phyloP scores from a whole-genome alignment of 2,329 filamentous ascomycete species.

The Fusarium sp. region DNA sequence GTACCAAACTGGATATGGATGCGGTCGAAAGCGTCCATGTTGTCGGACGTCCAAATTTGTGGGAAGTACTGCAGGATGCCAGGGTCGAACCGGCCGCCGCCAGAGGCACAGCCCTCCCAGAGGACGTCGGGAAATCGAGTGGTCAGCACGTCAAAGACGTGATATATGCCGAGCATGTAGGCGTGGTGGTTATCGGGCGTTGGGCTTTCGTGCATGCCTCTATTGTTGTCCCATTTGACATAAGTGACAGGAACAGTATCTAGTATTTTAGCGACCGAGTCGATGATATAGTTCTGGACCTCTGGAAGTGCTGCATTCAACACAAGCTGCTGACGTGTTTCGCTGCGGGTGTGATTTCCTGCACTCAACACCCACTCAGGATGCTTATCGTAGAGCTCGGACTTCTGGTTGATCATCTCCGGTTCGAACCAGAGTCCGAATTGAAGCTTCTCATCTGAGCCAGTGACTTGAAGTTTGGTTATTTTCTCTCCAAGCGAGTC shows the following conservation, averaged over 20 bases:
- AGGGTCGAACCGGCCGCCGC: conserved; percentile 74
- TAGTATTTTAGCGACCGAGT: conserved; percentile 66
- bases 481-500: conserved; percentile 64
- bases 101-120: conserved; percentile 76
- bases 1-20: conserved; percentile 75
- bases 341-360: conserved; percentile 67
- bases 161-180: conserved; percentile 75
- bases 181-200: conserved; percentile 66
- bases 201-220: conserved; percentile 72
- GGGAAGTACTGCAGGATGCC: conserved; percentile 75
- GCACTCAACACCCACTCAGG: conserved; percentile 74
- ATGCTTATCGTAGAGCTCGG: conserved; percentile 70
- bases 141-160: conserved; percentile 71
- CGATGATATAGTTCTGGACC: conserved; percentile 74
- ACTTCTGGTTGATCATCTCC: conserved; percentile 76
- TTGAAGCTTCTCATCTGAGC: conserved; percentile 61
- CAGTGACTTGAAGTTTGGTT: conserved; percentile 62
- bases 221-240: conserved; percentile 78
- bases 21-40: conserved; percentile 73
- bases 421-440: conserved; percentile 78
- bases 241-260: conserved; percentile 68
- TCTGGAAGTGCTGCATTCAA: conserved; percentile 71
- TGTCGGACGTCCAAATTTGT: conserved; percentile 75
- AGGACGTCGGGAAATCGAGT: conserved; percentile 71
- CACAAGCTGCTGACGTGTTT: conserved; percentile 70